A percentile compares a stretch with the other conserved stretches of the same genome.
Conservation (phyloP, 441 rosid species). For the Corymbia citriodora region DNA sequence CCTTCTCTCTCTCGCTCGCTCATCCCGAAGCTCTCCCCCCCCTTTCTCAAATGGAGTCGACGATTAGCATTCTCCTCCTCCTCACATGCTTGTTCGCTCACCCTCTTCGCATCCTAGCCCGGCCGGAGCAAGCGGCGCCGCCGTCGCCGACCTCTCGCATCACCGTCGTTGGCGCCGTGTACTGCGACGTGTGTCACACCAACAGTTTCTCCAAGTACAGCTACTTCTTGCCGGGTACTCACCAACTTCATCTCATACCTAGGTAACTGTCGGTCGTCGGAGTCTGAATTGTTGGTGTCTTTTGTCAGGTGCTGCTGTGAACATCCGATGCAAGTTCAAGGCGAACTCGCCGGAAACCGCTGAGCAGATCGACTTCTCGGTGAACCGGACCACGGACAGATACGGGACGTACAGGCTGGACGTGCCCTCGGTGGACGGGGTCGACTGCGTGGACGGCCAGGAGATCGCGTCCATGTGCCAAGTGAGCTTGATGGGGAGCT, state of each 20-base stretch:
- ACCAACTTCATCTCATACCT: background rate
- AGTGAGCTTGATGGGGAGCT: conserved; percentile 29
- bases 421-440: conserved; percentile 57
- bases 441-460: conserved; percentile 57
- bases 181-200: conserved; percentile 47
- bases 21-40: conserved; percentile 18
- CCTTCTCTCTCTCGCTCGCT: conserved; percentile 20
- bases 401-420: conserved; percentile 54
- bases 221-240: conserved; percentile 60
- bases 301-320: conserved; percentile 48
- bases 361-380: conserved; percentile 53
- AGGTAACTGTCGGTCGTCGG: background rate
- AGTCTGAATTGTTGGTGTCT: background rate
- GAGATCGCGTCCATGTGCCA: conserved; percentile 43
- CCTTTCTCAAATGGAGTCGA: conserved; percentile 21
- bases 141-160: conserved; percentile 27
- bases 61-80: conserved; percentile 16
- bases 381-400: conserved; percentile 48
- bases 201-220: conserved; percentile 50
- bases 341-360: conserved; percentile 45
- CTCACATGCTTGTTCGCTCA: conserved; percentile 15
- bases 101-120: background rate
- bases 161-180: conserved; percentile 62
- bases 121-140: conserved; percentile 6
- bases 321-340: conserved; percentile 53